Conservation (phyloP, 179 eudicot genomes). For the Pouteria campechiana region DNA sequence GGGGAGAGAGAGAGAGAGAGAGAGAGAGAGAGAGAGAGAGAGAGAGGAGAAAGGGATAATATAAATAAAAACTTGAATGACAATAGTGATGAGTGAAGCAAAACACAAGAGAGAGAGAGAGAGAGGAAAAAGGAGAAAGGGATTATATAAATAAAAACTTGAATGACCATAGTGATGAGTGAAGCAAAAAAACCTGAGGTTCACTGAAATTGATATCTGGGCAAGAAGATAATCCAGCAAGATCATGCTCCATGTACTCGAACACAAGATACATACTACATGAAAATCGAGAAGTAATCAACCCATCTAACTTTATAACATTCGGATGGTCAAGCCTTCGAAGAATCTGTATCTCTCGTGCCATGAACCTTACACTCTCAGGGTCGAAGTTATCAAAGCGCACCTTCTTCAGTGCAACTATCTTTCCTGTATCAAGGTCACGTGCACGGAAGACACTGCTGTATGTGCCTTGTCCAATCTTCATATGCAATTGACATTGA, state of each 20-base stretch:
- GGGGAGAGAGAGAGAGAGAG: no score
- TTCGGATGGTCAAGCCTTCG: conserved; percentile 88
- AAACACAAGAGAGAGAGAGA: no score
- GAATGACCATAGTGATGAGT: no score
- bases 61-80: no score
- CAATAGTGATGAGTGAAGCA: no score
- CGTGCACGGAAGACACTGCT: conserved; percentile 81
- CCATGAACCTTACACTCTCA: conserved; percentile 90
- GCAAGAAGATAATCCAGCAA: conserved; percentile 58
- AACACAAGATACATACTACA: conserved; percentile 81
- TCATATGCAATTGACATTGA: conserved; percentile 7
- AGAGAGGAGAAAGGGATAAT: no score
- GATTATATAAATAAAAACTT: no score
- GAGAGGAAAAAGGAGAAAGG: no score
- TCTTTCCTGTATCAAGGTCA: conserved; percentile 51
- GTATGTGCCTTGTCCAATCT: conserved; percentile 91
- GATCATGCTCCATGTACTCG: conserved; percentile 91
- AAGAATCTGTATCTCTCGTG: conserved; percentile 66
- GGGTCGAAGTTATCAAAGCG: conserved; percentile 86
- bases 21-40: no score
- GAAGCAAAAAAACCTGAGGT: conserved; percentile 81
- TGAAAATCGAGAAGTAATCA: conserved; percentile 61
- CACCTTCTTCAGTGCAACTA: conserved; percentile 80
- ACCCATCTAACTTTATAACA: conserved; percentile 67
- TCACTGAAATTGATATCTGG: conserved; percentile 69